A percentile compares a stretch with the other conserved stretches of the same genome.
Conservation (phyloP, 495 filamentous ascomycete genomes). For the Penicillium cataractarum region DNA sequence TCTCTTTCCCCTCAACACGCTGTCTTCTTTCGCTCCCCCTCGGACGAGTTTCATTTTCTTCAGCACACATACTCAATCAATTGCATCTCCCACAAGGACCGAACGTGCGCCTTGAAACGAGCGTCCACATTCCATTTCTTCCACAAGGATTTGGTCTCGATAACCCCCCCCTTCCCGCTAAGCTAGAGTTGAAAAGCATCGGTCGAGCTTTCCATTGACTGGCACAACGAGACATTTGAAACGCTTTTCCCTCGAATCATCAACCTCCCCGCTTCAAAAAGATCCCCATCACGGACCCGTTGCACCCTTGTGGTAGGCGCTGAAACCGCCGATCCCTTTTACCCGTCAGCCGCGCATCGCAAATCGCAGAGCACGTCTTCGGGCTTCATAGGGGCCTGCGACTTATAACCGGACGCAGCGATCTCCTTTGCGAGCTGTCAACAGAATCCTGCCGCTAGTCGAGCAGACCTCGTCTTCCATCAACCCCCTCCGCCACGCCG, state of each 20-base stretch:
- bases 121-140: background rate
- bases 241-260: constrained; percentile 4
- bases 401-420: constrained; percentile 4
- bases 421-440: background rate
- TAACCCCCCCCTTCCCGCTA: background rate
- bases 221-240: background rate
- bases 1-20: constrained; percentile 1
- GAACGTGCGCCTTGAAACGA: background rate
- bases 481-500: constrained; percentile 1
- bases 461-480: constrained; percentile 1
- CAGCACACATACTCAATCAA: background rate
- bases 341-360: constrained; percentile 30
- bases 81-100: background rate
- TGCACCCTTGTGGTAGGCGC: constrained; percentile 23
- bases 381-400: constrained; percentile 9
- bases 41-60: background rate
- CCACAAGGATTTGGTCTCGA: background rate
- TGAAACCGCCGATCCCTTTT: constrained; percentile 29
- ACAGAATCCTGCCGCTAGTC: constrained; percentile 7
- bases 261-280: constrained; percentile 8
- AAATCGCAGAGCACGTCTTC: constrained; percentile 16
- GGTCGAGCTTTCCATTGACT: constrained; percentile 17
- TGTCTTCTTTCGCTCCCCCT: background rate
- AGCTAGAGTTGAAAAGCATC: background rate
- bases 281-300: constrained; percentile 10